These are phyloP conservation scores for Dalechampia spathulata DNA, from an alignment of 441 rosid species.

Conservation along the genomic window DNA sequence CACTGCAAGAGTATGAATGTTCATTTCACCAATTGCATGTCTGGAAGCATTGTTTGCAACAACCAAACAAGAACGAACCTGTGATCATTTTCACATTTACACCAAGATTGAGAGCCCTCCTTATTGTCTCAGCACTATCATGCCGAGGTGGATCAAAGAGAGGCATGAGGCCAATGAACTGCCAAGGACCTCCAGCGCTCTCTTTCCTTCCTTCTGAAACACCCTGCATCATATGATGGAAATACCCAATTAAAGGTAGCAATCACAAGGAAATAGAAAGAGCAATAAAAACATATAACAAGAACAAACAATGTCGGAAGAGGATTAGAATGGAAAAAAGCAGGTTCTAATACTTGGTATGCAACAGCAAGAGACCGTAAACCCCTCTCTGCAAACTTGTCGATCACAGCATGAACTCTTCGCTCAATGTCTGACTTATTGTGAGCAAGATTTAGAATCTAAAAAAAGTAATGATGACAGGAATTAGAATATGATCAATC, in stretches of 20 bases:
- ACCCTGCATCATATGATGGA: conserved; percentile 39
- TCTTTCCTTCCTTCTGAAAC: conserved; percentile 87
- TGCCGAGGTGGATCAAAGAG: conserved; percentile 98
- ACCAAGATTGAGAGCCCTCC: conserved; percentile 90
- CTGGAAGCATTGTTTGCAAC: conserved; percentile 4
- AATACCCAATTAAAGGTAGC: neutral
- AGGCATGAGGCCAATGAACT: conserved; percentile 89
- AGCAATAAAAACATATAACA: neutral
- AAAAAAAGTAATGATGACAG: conserved; percentile 13
- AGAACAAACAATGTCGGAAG: neutral
- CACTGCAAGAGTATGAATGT: neutral
- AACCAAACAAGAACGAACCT: conserved; percentile 35
- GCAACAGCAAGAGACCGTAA: conserved; percentile 95
- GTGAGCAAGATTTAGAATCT: conserved; percentile 86
- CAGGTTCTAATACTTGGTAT: conserved; percentile 47
- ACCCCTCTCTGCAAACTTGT: conserved; percentile 93
- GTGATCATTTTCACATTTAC: conserved; percentile 98
- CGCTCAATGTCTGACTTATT: conserved; percentile 79
- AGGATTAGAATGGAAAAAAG: neutral
- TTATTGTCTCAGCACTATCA: conserved; percentile 93
- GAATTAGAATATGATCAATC: conserved; percentile 10
- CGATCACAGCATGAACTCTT: conserved; percentile 85
- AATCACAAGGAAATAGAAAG: neutral
- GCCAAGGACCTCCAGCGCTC: conserved; percentile 91
- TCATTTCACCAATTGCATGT: neutral